phyloP scores from a whole-genome alignment of 768 basidiomycete genomes.

The Atractiella rhizophila region DNA sequence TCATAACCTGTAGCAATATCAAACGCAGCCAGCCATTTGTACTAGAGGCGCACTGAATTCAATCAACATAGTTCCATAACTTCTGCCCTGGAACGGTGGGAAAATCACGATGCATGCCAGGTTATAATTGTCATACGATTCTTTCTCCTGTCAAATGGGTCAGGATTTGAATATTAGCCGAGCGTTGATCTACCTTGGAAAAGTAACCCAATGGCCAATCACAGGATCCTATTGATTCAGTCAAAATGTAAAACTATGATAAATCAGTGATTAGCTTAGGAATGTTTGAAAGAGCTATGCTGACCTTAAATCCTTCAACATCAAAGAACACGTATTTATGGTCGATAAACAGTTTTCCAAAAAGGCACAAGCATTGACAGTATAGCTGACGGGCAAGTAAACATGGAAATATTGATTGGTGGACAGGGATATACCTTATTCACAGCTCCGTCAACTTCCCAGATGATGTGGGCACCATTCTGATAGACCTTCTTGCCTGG shows the following conservation, averaged over 20 bases:
- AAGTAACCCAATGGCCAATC: conserved; percentile 63
- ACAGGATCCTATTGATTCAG: conserved; percentile 48
- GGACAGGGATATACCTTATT: conserved; percentile 38
- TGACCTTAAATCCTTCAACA: conserved; percentile 28
- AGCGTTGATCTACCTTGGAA: conserved; percentile 29
- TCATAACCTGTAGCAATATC: conserved; percentile 46
- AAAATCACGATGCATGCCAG: conserved; percentile 87
- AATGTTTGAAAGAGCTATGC: background rate
- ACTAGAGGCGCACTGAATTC: conserved; percentile 60
- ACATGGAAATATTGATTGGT: background rate
- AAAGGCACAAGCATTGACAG: conserved; percentile 82
- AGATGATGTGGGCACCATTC: conserved; percentile 63
- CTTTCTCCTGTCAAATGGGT: conserved; percentile 42
- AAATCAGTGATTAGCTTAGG: conserved; percentile 26
- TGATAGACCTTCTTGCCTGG: conserved; percentile 80
- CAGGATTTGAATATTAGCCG: background rate
- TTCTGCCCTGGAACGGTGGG: conserved; percentile 69
- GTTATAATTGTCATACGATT: conserved; percentile 90
- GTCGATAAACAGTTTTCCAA: conserved; percentile 97
- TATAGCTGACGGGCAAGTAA: conserved; percentile 41
- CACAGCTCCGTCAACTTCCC: conserved; percentile 76
- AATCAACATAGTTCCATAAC: conserved; percentile 85
- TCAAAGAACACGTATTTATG: conserved; percentile 88
- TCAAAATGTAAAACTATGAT: conserved; percentile 79
- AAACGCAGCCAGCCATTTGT: background rate